Conservation (phyloP, 805 yeast species). For the Wickerhamiella australiensis region DNA sequence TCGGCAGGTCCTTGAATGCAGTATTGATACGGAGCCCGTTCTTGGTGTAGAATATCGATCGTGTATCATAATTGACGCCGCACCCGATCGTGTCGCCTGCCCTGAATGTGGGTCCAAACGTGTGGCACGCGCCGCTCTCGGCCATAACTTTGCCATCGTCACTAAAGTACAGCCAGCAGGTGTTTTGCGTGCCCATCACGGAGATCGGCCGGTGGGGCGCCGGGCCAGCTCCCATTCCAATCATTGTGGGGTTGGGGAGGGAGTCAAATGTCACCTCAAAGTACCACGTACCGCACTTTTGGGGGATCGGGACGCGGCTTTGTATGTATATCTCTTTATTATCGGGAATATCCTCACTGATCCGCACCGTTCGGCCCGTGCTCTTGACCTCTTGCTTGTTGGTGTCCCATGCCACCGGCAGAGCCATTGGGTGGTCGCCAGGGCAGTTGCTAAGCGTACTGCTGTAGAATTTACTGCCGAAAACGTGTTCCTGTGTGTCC, state of each 20-base stretch:
- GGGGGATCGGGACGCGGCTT: constrained; percentile 29
- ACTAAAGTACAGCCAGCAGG: constrained; percentile 44
- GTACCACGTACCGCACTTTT: constrained; percentile 38
- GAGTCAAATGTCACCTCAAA: constrained; percentile 36
- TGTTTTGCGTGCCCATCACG: constrained; percentile 27
- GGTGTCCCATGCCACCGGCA: neutral
- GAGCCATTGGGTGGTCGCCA: neutral
- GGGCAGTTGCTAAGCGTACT: too few species aligned
- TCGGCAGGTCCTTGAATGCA: constrained; percentile 35
- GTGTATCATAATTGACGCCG: constrained; percentile 59
- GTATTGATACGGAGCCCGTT: constrained; percentile 58
- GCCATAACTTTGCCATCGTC: constrained; percentile 37
- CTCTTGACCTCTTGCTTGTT: neutral
- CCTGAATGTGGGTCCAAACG: constrained; percentile 38
- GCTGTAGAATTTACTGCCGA: too few species aligned
- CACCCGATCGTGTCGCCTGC: constrained; percentile 64
- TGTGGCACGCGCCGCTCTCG: constrained; percentile 32
- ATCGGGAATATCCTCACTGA: constrained; percentile 2
- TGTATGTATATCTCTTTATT: neutral
- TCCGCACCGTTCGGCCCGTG: neutral
- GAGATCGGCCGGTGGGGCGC: constrained; percentile 36
- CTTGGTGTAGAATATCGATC: constrained; percentile 61
- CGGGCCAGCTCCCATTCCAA: constrained; percentile 35
- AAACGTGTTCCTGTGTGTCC: neutral
- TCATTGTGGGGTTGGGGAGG: constrained; percentile 25